Evolutionary conservation across 768 basidiomycete species (phyloP).

Genomic region (Xerocomus spinulosus): DNA sequence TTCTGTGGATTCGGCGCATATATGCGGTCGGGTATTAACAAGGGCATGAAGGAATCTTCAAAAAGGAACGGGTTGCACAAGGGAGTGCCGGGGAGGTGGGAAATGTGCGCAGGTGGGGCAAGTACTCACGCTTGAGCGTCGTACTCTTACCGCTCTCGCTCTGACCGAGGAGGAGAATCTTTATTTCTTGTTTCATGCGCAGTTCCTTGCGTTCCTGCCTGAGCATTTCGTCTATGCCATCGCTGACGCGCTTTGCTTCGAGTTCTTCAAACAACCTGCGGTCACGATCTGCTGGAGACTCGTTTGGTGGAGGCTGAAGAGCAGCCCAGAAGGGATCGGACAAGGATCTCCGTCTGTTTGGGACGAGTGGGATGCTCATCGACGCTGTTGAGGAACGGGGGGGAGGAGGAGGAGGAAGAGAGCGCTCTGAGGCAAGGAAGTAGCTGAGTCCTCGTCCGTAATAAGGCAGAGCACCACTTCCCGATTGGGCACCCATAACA

Average conservation of each 20-base stretch:
- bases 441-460: slow-evolving; percentile 9
- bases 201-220: slow-evolving; percentile 60
- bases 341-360: slow-evolving; percentile 40
- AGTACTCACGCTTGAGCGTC: slow-evolving; percentile 76
- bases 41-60: not conserved
- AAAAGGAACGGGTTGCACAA: not conserved
- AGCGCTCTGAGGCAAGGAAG: slow-evolving; percentile 18
- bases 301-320: slow-evolving; percentile 66
- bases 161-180: slow-evolving; percentile 78
- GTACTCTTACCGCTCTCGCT: slow-evolving; percentile 90
- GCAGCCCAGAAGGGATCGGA: slow-evolving; percentile 70
- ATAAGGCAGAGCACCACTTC: slow-evolving; percentile 25
- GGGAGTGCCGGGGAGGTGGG: slow-evolving; percentile 4
- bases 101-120: slow-evolving; percentile 1
- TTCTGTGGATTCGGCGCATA: slow-evolving; percentile 1
- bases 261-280: slow-evolving; percentile 59
- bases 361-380: slow-evolving; percentile 30
- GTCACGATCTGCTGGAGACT: slow-evolving; percentile 65
- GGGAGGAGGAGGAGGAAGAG: slow-evolving; percentile 1
- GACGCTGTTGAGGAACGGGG: slow-evolving; percentile 3
- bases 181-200: slow-evolving; percentile 60
- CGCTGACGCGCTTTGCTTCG: slow-evolving; percentile 70
- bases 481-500: slow-evolving; percentile 17
- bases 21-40: not conserved
- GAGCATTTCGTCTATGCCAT: slow-evolving; percentile 77